Conservation (phyloP, 768 basidiomycete species). For the Amanita brunnescens region DNA sequence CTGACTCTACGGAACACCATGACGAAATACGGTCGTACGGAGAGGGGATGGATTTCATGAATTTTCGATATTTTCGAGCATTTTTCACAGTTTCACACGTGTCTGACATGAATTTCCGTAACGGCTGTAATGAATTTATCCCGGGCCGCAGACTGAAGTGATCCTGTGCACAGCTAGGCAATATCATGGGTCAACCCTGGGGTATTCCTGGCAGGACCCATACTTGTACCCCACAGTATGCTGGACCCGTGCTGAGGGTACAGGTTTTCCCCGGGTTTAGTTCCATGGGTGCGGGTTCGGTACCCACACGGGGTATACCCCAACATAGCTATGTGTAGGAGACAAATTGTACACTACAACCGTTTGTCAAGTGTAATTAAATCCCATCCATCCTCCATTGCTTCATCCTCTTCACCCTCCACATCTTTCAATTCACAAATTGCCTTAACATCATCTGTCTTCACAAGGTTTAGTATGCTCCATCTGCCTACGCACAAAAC, state of each 20-base stretch:
- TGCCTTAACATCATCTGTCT: too few relatives aligned
- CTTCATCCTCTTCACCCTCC: not conserved
- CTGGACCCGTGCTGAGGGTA: not conserved
- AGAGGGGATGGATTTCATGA: too few relatives aligned
- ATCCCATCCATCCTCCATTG: not conserved
- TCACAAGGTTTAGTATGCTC: slow-evolving; percentile 12
- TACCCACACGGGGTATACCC: not conserved
- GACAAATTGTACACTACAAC: not conserved
- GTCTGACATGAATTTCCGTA: too few relatives aligned
- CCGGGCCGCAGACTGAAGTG: too few relatives aligned
- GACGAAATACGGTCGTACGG: too few relatives aligned
- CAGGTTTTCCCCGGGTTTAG: not conserved
- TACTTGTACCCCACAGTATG: not conserved
- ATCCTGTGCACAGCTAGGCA: not conserved
- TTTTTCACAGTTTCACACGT: too few relatives aligned
- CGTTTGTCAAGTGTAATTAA: not conserved
- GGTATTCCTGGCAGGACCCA: not conserved
- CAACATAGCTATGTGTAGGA: not conserved
- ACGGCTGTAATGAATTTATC: too few relatives aligned
- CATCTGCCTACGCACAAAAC: slow-evolving; percentile 28
- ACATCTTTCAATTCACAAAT: too few relatives aligned
- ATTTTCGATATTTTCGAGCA: too few relatives aligned
- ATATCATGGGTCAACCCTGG: not conserved
- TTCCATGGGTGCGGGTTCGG: not conserved
- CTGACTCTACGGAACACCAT: too few relatives aligned